Evolutionary conservation across 2,329 filamentous ascomycete genomes (phyloP).

Genomic region (Fusarium humuli): DNA sequence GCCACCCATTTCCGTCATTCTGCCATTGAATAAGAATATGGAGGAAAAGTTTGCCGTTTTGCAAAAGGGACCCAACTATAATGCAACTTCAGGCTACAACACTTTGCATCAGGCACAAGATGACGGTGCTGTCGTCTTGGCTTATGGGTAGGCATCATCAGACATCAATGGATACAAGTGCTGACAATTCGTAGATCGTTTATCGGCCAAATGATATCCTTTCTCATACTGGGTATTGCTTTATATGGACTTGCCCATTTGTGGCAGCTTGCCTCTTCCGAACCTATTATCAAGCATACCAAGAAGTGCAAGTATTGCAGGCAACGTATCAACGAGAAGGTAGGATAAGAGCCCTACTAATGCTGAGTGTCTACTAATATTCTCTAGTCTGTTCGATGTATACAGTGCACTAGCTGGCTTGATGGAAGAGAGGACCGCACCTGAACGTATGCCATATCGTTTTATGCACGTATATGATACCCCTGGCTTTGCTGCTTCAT

Average conservation of each 20-base stretch:
- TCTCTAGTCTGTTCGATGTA: slow-evolving; percentile 56
- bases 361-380: slow-evolving; percentile 11
- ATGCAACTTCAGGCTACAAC: slow-evolving; percentile 70
- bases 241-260: slow-evolving; percentile 72
- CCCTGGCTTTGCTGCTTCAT: neutral
- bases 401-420: slow-evolving; percentile 65
- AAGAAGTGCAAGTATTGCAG: slow-evolving; percentile 76
- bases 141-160: slow-evolving; percentile 67
- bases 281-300: slow-evolving; percentile 77
- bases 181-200: slow-evolving; percentile 60
- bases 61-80: slow-evolving; percentile 66
- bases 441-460: neutral
- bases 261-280: slow-evolving; percentile 71
- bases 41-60: slow-evolving; percentile 80
- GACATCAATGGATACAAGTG: rapidly evolving
- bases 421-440: slow-evolving; percentile 61
- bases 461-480: slow-evolving; percentile 19
- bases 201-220: slow-evolving; percentile 73
- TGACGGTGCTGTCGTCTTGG: slow-evolving; percentile 78
- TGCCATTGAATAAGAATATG: slow-evolving; percentile 77
- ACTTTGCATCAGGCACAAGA: slow-evolving; percentile 75
- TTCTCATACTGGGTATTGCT: slow-evolving; percentile 72
- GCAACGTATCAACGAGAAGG: slow-evolving; percentile 72
- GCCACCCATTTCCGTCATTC: slow-evolving; percentile 74
- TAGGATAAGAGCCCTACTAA: slow-evolving; percentile 45